Conservation (phyloP, 106 monocot species). For the Apostasia ramifera region DNA sequence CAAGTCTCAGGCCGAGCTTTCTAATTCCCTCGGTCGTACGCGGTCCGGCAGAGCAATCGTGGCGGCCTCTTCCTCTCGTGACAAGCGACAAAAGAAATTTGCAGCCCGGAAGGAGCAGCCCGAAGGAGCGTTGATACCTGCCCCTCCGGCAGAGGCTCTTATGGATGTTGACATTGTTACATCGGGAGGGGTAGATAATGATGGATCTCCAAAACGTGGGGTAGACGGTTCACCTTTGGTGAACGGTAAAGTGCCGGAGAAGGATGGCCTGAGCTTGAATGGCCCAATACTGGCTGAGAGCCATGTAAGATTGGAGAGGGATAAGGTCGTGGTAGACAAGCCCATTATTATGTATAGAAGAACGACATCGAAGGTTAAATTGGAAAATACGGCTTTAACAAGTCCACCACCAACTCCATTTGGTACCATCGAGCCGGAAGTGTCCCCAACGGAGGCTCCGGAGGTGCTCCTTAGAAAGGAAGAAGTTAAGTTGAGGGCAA, state of each 20-base stretch:
- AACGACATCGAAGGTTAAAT: background rate
- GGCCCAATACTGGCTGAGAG: background rate
- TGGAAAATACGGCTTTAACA: background rate
- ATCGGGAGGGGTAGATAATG: background rate
- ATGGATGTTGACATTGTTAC: background rate
- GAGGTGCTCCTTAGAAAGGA: background rate
- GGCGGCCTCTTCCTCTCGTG: background rate
- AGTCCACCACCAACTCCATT: background rate
- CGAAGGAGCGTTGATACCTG: background rate
- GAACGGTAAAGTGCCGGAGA: background rate
- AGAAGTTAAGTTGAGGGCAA: background rate
- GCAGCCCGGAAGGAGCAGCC: background rate
- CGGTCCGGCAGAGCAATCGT: constrained; percentile 20
- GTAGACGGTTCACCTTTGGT: background rate
- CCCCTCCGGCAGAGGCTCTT: background rate
- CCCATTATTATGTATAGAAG: constrained; percentile 3
- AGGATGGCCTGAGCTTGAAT: background rate
- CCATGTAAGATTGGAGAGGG: background rate
- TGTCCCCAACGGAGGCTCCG: background rate
- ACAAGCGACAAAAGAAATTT: constrained; percentile 4
- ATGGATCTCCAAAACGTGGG: background rate
- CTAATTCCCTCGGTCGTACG: constrained; percentile 33
- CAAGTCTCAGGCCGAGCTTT: constrained; percentile 49
- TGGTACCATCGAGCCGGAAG: background rate
- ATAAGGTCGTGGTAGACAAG: background rate